phyloP scores from a whole-genome alignment of 1,284 basidiomycete species.

The Microbotryomycetes sp. region DNA sequence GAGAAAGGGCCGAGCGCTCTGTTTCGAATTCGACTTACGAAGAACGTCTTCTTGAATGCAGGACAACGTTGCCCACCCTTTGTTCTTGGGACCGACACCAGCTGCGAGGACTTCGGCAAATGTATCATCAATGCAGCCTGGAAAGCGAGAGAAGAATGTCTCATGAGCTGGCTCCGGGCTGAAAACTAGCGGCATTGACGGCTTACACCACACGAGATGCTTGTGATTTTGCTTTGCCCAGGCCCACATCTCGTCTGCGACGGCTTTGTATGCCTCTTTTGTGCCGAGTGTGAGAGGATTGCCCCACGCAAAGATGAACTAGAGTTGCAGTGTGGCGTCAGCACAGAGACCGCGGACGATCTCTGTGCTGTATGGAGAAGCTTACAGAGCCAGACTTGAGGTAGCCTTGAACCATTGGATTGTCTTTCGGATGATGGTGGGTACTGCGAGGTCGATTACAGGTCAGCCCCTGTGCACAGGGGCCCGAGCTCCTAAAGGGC shows the following conservation, averaged over 20 bases:
- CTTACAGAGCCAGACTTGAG: constrained; percentile 4
- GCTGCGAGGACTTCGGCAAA: constrained; percentile 21
- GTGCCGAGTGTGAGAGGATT: constrained; percentile 18
- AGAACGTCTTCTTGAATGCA: constrained; percentile 24
- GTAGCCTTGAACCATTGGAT: constrained; percentile 25
- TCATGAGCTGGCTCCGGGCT: too few species aligned
- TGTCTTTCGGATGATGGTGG: constrained; percentile 3
- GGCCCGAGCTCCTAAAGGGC: neutral
- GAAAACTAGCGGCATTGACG: too few species aligned
- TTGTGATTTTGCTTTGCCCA: constrained; percentile 18
- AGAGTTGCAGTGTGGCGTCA: neutral
- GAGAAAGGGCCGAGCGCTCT: too few species aligned
- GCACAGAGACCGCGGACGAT: neutral
- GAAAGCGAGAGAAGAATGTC: too few species aligned
- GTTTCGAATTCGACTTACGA: neutral
- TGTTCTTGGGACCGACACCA: neutral
- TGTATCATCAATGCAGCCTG: constrained; percentile 7
- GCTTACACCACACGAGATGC: constrained; percentile 14
- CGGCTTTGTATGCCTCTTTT: constrained; percentile 1
- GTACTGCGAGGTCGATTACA: too few species aligned
- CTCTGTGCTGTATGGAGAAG: neutral
- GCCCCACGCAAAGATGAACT: constrained; percentile 28
- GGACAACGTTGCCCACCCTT: constrained; percentile 16
- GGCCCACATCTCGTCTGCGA: constrained; percentile 17
- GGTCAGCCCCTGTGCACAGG: too few species aligned